Conservation (phyloP, 768 basidiomycete species). For the Sarcodon sp. region DNA sequence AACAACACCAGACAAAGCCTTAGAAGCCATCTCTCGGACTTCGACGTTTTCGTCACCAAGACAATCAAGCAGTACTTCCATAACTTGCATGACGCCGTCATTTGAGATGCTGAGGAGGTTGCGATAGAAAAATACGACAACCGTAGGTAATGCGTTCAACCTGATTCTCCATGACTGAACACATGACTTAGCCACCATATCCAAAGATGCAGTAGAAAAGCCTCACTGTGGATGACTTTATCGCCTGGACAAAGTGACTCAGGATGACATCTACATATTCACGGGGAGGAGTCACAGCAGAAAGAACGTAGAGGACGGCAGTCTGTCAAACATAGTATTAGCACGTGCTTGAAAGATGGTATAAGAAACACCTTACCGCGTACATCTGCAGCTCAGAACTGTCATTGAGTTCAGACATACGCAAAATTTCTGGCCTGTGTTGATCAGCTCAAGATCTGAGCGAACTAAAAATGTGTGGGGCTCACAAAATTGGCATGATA, state of each 20-base stretch:
- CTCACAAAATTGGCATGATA: constrained; percentile 64
- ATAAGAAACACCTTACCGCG: constrained; percentile 11
- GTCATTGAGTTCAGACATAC: constrained; percentile 86
- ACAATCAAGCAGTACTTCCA: constrained; percentile 78
- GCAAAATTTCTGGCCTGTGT: constrained; percentile 71
- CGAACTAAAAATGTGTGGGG: not conserved
- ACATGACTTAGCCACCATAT: constrained; percentile 2
- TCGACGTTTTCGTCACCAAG: constrained; percentile 86
- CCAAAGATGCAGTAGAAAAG: not conserved
- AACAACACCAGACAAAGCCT: constrained; percentile 75
- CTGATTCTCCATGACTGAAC: constrained; percentile 83
- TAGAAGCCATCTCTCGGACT: constrained; percentile 84
- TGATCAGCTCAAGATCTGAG: constrained; percentile 5
- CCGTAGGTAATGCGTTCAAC: constrained; percentile 73
- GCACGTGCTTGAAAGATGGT: not conserved
- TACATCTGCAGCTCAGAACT: constrained; percentile 71
- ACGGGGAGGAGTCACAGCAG: constrained; percentile 63
- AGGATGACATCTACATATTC: constrained; percentile 52
- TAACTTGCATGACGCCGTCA: constrained; percentile 50
- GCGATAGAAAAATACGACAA: constrained; percentile 86
- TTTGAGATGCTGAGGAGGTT: constrained; percentile 71
- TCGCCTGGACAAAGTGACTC: constrained; percentile 49
- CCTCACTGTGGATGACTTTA: constrained; percentile 67
- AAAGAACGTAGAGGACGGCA: constrained; percentile 70
- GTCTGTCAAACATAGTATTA: constrained; percentile 22